These are phyloP conservation scores for Entomortierella lignicola DNA, from an alignment of 192 early-diverging fungal species.

Conservation along the genomic window DNA sequence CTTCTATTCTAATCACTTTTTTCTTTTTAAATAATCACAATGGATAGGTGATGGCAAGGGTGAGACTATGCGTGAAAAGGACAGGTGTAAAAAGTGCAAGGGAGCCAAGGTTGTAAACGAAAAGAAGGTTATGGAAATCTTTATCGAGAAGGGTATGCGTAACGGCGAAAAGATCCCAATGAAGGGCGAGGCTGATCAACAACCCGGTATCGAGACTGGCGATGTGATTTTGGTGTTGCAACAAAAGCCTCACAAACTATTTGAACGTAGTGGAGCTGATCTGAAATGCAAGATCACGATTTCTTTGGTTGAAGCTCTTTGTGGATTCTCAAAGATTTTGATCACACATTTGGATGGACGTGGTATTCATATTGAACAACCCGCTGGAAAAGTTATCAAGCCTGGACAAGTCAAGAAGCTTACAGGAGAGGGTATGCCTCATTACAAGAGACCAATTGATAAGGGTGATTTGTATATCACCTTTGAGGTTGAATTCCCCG, in stretches of 20 bases:
- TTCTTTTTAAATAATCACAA: not conserved
- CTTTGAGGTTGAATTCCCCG: conserved; percentile 90
- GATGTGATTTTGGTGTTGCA: conserved; percentile 94
- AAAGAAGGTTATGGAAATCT: conserved; percentile 92
- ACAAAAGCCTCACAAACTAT: conserved; percentile 82
- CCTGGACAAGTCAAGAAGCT: conserved; percentile 92
- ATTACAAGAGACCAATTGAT: conserved; percentile 71
- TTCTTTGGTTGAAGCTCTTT: conserved; percentile 89
- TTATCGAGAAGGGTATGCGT: conserved; percentile 94
- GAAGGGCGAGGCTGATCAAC: conserved; percentile 95
- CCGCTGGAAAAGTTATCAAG: conserved; percentile 85
- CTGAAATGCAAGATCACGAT: conserved; percentile 85
- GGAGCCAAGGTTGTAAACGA: conserved; percentile 86
- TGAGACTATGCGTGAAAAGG: conserved; percentile 85
- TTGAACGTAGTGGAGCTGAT: conserved; percentile 86
- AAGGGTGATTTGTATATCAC: conserved; percentile 91
- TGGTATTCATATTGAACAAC: conserved; percentile 83
- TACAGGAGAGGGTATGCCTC: conserved; percentile 93
- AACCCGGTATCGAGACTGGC: conserved; percentile 88
- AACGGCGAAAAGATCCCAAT: conserved; percentile 92
- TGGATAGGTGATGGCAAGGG: conserved; percentile 75
- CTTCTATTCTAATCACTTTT: not conserved
- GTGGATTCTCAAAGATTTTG: conserved; percentile 86
- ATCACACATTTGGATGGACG: conserved; percentile 91
- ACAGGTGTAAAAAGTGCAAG: conserved; percentile 94